Percentiles rank a stretch among this genome's conserved stretches.
Conservation (phyloP, 2,329 filamentous ascomycete genomes). For the Aspergillus sp. region DNA sequence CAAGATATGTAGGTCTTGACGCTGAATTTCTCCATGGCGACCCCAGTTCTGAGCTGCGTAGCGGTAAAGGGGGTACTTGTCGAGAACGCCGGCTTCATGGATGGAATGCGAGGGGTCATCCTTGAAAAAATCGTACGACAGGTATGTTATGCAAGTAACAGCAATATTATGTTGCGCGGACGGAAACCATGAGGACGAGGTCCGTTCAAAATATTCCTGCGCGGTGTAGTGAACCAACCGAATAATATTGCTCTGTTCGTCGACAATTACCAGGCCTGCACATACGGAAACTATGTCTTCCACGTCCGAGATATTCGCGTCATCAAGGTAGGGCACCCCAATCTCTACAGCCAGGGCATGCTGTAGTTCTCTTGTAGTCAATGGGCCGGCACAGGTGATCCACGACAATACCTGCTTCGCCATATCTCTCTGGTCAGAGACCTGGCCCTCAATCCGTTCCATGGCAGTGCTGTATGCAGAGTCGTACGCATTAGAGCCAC, state of each 20-base stretch:
- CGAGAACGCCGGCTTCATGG: background rate
- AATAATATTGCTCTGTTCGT: slow-evolving; percentile 27
- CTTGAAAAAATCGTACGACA: slow-evolving; percentile 21
- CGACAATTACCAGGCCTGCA: slow-evolving; percentile 33
- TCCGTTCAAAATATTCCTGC: slow-evolving; percentile 29
- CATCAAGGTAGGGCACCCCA: slow-evolving; percentile 28
- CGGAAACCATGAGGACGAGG: slow-evolving; percentile 17
- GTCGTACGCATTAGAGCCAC: slow-evolving; percentile 20
- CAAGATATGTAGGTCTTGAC: background rate
- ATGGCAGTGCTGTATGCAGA: slow-evolving; percentile 44
- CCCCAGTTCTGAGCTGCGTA: slow-evolving; percentile 22
- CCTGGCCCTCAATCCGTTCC: slow-evolving; percentile 44
- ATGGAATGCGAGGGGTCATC: background rate
- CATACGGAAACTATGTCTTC: slow-evolving; percentile 26
- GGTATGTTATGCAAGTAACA: slow-evolving; percentile 23
- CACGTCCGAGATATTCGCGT: slow-evolving; percentile 36
- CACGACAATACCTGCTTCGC: slow-evolving; percentile 43
- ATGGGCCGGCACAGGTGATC: slow-evolving; percentile 40
- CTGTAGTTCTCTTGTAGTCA: slow-evolving; percentile 40
- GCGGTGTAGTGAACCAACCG: slow-evolving; percentile 35
- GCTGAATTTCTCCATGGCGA: slow-evolving; percentile 5
- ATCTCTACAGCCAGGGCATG: slow-evolving; percentile 44
- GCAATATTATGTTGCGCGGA: slow-evolving; percentile 18
- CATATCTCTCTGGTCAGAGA: slow-evolving; percentile 28
- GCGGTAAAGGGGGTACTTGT: slow-evolving; percentile 15